Conservation (phyloP, 73 alveolate genomes). For the Urostyla sp. region DNA sequence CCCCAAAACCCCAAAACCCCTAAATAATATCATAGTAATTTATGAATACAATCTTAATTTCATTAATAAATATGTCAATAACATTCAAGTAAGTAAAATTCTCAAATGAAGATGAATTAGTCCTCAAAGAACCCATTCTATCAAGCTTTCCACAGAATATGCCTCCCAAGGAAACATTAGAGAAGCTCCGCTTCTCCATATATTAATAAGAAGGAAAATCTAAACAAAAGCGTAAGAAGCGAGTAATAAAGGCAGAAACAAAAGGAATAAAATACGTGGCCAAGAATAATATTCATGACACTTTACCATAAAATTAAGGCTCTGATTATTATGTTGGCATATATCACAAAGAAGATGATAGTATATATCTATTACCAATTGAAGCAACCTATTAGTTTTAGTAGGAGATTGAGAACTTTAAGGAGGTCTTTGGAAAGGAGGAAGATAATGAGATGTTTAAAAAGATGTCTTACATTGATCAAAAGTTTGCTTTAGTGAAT, state of each 20-base stretch:
- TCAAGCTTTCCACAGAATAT: conserved; percentile 52
- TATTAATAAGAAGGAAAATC: neutral
- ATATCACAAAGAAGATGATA: neutral
- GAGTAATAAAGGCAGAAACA: conserved; percentile 38
- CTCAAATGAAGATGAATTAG: too few species aligned
- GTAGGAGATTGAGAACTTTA: conserved; percentile 17
- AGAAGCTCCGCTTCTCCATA: conserved; percentile 10
- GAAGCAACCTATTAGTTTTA: neutral
- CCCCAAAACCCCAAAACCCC: too few species aligned
- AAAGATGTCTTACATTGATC: conserved; percentile 37
- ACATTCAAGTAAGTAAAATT: too few species aligned
- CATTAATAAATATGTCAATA: too few species aligned
- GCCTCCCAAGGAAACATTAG: conserved; percentile 20
- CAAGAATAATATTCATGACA: conserved; percentile 7
- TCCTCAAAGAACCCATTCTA: conserved; percentile 36
- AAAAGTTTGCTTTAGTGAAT: conserved; percentile 25
- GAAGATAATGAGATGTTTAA: conserved; percentile 50
- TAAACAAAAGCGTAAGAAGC: neutral
- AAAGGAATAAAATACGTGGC: conserved; percentile 28
- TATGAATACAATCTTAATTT: too few species aligned
- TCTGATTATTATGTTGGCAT: conserved; percentile 47
- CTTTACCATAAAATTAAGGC: conserved; percentile 1
- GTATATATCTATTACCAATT: conserved; percentile 18
- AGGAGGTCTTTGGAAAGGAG: conserved; percentile 13
- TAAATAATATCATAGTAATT: too few species aligned